Conservation (phyloP, 148 eudicot species). For the Silene uniflora region DNA sequence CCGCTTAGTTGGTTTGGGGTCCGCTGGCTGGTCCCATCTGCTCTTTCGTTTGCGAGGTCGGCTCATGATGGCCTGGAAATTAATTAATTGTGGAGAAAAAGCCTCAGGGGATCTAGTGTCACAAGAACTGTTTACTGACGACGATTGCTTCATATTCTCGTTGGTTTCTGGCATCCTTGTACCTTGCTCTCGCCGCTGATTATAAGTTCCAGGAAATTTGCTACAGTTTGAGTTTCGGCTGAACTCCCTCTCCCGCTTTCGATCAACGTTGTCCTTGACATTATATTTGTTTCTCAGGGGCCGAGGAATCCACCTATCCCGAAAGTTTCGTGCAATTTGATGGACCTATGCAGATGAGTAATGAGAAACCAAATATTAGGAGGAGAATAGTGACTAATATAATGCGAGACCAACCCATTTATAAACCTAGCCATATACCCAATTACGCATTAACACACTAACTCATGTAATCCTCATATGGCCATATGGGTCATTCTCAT, state of each 20-base stretch:
- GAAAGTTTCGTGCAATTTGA: conserved; percentile 83
- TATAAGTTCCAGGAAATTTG: conserved; percentile 32
- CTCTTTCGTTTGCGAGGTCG: conserved; percentile 75
- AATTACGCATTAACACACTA: neutral
- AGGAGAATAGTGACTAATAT: neutral
- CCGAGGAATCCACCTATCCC: conserved; percentile 78
- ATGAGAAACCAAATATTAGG: conserved; percentile 8
- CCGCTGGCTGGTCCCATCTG: conserved; percentile 76
- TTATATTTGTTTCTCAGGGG: conserved; percentile 38
- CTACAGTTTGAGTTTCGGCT: conserved; percentile 32
- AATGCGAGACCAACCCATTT: neutral
- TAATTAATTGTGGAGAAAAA: conserved; percentile 32
- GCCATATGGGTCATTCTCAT: neutral
- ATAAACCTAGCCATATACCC: neutral
- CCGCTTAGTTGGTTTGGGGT: conserved; percentile 18
- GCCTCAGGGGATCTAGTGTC: conserved; percentile 35
- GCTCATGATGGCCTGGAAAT: conserved; percentile 22
- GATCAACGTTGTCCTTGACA: conserved; percentile 44
- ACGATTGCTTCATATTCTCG: conserved; percentile 35
- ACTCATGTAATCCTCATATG: neutral
- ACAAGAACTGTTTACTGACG: conserved; percentile 18
- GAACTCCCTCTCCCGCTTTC: conserved; percentile 39
- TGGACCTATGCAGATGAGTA: conserved; percentile 56
- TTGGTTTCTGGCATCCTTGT: conserved; percentile 36
- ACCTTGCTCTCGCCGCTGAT: conserved; percentile 36